Percentiles rank a stretch among this genome's conserved stretches.
phyloP scores from a whole-genome alignment of 176 grass and related monocot genomes.

The Cocos nucifera region DNA sequence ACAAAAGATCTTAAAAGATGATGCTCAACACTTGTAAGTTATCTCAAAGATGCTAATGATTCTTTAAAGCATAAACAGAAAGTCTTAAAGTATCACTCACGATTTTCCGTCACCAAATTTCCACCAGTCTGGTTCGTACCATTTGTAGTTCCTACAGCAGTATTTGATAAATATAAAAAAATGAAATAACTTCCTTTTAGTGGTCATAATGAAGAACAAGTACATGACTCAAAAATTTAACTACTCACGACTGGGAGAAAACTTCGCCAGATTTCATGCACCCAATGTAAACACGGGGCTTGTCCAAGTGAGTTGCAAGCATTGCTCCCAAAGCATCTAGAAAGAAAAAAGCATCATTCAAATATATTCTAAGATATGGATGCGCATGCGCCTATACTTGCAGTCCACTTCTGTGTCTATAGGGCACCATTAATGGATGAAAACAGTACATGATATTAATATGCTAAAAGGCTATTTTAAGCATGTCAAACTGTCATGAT shows the following conservation, averaged over 20 bases:
- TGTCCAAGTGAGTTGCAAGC: conserved; percentile 72
- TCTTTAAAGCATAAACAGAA: not conserved
- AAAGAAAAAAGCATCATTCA: conserved; percentile 13
- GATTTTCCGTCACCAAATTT: conserved; percentile 99
- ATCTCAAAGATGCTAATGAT: no score
- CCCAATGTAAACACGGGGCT: conserved; percentile 80
- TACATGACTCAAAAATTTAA: not conserved
- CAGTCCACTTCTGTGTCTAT: no score
- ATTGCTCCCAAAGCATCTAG: conserved; percentile 86
- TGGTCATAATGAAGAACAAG: not conserved
- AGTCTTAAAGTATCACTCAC: conserved; percentile 35
- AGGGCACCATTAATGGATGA: no score
- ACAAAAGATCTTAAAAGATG: no score
- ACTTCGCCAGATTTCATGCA: conserved; percentile 99
- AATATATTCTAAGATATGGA: no score
- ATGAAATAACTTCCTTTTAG: not conserved
- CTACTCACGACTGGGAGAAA: conserved; percentile 90
- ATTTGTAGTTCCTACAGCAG: conserved; percentile 62
- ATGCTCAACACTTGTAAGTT: no score
- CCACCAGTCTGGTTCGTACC: conserved; percentile 99
- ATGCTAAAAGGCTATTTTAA: no score
- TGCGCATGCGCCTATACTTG: no score
- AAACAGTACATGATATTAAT: no score
- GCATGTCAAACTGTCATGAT: no score
- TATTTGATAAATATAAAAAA: conserved; percentile 1